These are phyloP conservation scores for Termitomyces sp. DNA, from an alignment of 768 basidiomycete species.

Conservation along the genomic window DNA sequence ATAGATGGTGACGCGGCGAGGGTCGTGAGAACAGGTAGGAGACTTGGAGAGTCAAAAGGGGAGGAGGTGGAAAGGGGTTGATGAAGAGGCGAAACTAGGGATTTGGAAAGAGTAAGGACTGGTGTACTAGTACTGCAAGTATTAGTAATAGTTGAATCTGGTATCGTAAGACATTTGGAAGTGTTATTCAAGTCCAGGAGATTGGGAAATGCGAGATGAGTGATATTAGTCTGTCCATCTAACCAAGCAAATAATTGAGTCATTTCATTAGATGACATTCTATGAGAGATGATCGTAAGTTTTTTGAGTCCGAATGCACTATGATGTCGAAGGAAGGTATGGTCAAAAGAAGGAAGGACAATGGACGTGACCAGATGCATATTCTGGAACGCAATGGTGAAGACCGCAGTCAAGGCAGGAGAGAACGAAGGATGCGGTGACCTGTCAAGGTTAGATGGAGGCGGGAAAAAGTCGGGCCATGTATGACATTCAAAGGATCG, in stretches of 20 bases:
- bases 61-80: constrained; percentile 10
- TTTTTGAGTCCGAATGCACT: constrained; percentile 35
- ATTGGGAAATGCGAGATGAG: constrained; percentile 32
- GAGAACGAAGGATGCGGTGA: constrained; percentile 10
- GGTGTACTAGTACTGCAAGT: constrained; percentile 2
- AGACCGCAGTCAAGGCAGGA: constrained; percentile 30
- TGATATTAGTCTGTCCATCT: constrained; percentile 36
- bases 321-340: constrained; percentile 34
- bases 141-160: constrained; percentile 3
- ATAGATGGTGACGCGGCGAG: constrained; percentile 33
- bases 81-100: constrained; percentile 8
- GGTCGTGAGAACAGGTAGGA: constrained; percentile 33
- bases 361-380: constrained; percentile 39
- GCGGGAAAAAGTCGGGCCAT: constrained; percentile 37
- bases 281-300: constrained; percentile 30
- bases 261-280: constrained; percentile 26
- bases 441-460: background rate
- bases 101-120: constrained; percentile 4
- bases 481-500: constrained; percentile 31
- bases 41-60: constrained; percentile 24
- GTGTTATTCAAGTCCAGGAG: constrained; percentile 20
- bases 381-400: constrained; percentile 37
- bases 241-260: constrained; percentile 33
- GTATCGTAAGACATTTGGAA: constrained; percentile 1
- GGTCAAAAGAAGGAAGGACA: constrained; percentile 36